Evolutionary conservation across 306 rosid genomes (phyloP), one percentile per base, ranked within the genome.

Genomic region (Psophocarpus tetragonolobus): DNA sequence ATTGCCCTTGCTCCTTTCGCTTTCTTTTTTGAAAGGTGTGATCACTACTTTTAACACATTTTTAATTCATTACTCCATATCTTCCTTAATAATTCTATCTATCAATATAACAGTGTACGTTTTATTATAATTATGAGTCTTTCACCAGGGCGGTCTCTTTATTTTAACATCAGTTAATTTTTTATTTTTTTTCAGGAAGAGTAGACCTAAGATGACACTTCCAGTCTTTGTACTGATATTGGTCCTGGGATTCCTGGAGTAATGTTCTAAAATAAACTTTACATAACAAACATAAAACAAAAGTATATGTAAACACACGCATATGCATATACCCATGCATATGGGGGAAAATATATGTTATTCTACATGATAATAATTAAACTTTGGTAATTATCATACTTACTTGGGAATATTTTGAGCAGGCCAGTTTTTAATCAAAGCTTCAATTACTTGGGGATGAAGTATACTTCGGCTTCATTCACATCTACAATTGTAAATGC

Each of bases 381-480:
- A 69, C 47, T 13, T 53, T 77, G 57, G 54, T 7, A 51, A 27
- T 48, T 32, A 11, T 30, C 7, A 36, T 36, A 36, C 0, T 18
- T 18, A 21, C 44, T 36, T 76, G 74, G 30, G 2, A 42, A 5
- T n/a, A 65, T 24, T 42, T 35, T 54, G 38, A 78, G 0, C 85
- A 91, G 97, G 87, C 94, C 91, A 41, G 84, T 88, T 21, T 69
- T 91, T 20, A 92, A 91, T 76, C 97, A 91, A 56, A 92, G 89
- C 35, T 91, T 88, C 74, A 74, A 76, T 11, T 91, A 87, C 87
- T 47, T 89, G 87, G 94, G 94, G 57, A 88, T 91, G 94, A 75
- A 78, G 51, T 88, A 86, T 79, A 91, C 97, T 2, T 85, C 94
- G 0, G 94, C 97, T 17, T 83, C 97, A 42, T 91, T 81, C 75